These are phyloP conservation scores for Linum lewisii DNA, from an alignment of 345 rosid species.

Conservation along the genomic window DNA sequence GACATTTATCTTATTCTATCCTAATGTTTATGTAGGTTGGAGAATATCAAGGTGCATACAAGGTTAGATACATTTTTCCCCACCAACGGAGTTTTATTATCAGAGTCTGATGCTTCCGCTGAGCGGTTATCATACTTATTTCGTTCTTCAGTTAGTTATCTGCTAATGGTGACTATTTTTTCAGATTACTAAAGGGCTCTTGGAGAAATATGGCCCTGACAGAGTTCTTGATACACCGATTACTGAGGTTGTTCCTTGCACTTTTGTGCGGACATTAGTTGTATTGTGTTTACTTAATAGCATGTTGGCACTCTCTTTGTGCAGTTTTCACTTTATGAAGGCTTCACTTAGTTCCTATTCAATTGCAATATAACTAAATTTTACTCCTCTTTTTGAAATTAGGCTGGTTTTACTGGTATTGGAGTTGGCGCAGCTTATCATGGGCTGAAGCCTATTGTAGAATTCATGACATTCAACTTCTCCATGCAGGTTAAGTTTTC, in stretches of 20 bases:
- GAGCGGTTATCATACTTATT: not conserved
- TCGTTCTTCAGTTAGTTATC: not conserved
- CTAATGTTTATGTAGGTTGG: constrained; percentile 55
- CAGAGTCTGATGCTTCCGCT: not conserved
- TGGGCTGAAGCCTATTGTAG: constrained; percentile 78
- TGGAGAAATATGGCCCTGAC: constrained; percentile 88
- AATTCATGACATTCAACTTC: constrained; percentile 94
- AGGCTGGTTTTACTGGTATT: constrained; percentile 98
- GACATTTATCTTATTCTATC: not conserved
- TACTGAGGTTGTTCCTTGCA: constrained; percentile 50
- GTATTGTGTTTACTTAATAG: not conserved
- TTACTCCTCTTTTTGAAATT: not conserved
- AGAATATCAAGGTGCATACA: constrained; percentile 98
- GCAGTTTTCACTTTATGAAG: not conserved
- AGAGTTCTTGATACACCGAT: constrained; percentile 93
- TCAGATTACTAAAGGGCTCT: constrained; percentile 66
- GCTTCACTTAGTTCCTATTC: not conserved
- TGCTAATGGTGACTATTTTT: not conserved
- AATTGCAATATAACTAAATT: not conserved
- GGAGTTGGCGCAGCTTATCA: constrained; percentile 95
- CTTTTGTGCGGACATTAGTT: not conserved
- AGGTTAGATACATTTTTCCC: constrained; percentile 36
- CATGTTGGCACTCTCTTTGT: not conserved
- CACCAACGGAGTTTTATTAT: not conserved
- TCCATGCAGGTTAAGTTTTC: constrained; percentile 60